Evolutionary conservation across 257 asterid genomes (phyloP), one percentile per base, ranked within the genome.

Genomic region (Fraxinus pennsylvanica): DNA sequence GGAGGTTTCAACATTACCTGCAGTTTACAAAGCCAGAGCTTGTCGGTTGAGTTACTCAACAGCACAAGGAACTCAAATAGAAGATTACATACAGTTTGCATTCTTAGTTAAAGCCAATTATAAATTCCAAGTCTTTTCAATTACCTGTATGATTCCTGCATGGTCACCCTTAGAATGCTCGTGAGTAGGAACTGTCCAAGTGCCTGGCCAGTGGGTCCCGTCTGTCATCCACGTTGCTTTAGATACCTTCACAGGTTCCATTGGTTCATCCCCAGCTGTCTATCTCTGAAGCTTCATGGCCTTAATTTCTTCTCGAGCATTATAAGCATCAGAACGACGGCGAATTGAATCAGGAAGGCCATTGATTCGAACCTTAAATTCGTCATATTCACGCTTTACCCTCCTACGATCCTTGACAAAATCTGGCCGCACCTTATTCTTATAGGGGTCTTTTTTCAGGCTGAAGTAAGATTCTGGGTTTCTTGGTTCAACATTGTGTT

Each of bases 141-240:
- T 32, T 88, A 92, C 96, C 97, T 92, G 97, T 57, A 92, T 90
- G 82, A 92, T 90, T 75, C 96, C 97, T 0, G 97, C 96, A 80
- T 92, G 97, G 74, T 92, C 97, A 47, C 97, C 92, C 76, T 71
- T 84, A 1, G 97, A 85, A 82, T 92, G 96, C 87, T 92, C 94
- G 0, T 88, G 61, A 35, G 88, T 75, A 22, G 90, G 72, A 84
- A 73, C 83, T 21, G 82, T 63, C 97, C 96, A 92, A 12, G 97
- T 92, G 35, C 97, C 96, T 0, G 96, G 97, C 97, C 97, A 92
- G 81, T 90, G 94, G 52, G 97, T 89, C 38, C 92, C 96, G 80
- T 92, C 97, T 3, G 97, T 96, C 97, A 92, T 92, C 97, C 97
- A 92, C 3, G 97, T 92, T 5, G 92, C 96, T 74, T 87, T 88